phyloP scores from a whole-genome alignment of 371 early-diverging fungal genomes.

The Mycotypha africana region DNA sequence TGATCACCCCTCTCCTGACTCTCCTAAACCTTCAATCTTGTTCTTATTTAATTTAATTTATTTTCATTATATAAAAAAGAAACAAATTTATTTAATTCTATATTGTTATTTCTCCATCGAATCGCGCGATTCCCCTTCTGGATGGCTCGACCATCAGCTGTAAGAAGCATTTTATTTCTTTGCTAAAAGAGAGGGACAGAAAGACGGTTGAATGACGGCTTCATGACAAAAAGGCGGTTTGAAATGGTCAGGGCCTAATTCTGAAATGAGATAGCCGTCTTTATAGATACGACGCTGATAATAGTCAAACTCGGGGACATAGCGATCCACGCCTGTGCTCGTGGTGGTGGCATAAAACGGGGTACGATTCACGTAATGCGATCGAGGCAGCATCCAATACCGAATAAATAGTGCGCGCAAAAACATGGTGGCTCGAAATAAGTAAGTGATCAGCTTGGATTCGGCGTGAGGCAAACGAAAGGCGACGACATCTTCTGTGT shows the following conservation, averaged over 20 bases:
- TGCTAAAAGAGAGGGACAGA: too few species aligned
- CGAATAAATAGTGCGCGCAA: not conserved
- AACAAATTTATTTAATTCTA: too few species aligned
- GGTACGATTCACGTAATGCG: not conserved
- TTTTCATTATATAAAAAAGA: too few species aligned
- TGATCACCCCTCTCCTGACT: too few species aligned
- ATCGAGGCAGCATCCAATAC: not conserved
- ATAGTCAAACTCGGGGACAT: slow-evolving; percentile 4
- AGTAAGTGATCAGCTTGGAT: not conserved
- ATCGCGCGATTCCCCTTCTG: not conserved
- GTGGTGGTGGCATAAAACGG: slow-evolving; percentile 5
- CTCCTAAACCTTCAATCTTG: slow-evolving; percentile 1
- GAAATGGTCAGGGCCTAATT: slow-evolving; percentile 12
- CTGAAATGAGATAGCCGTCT: slow-evolving; percentile 11
- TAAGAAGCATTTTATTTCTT: too few species aligned
- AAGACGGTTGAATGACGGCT: too few species aligned
- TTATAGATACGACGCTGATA: slow-evolving; percentile 11
- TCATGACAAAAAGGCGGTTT: not conserved
- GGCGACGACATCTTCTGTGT: not conserved
- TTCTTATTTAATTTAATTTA: slow-evolving; percentile 1
- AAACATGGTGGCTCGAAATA: not conserved
- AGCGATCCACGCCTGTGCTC: not conserved
- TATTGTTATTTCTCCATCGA: not conserved
- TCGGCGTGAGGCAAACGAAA: not conserved
- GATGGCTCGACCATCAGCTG: too few species aligned